Evolutionary conservation across 371 early-diverging fungal genomes (phyloP).

Genomic region (Caulochytrium protostelioides): DNA sequence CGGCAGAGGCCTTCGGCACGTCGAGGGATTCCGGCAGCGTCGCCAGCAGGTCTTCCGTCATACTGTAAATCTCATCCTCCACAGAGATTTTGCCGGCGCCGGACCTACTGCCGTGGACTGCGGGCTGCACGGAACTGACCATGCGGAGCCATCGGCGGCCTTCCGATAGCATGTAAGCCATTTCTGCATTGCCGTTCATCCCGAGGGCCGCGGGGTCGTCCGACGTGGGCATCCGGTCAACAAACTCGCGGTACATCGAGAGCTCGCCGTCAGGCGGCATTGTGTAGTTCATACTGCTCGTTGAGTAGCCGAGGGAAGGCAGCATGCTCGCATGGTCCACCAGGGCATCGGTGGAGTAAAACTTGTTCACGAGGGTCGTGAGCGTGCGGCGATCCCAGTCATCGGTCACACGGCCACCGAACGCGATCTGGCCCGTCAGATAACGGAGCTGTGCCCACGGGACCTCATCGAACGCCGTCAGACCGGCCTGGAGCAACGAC

Average conservation of each 20-base stretch:
- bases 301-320: slow-evolving; percentile 22
- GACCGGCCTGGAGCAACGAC: slow-evolving; percentile 20
- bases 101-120: too few species aligned
- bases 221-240: slow-evolving; percentile 23
- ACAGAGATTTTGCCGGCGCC: slow-evolving; percentile 17
- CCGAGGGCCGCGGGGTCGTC: slow-evolving; percentile 35
- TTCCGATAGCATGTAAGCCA: slow-evolving; percentile 32
- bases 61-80: too few species aligned
- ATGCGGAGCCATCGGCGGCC: slow-evolving; percentile 19
- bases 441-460: slow-evolving; percentile 30
- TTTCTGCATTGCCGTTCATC: slow-evolving; percentile 37
- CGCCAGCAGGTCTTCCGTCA: slow-evolving; percentile 12
- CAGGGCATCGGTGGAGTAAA: slow-evolving; percentile 20
- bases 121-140: slow-evolving; percentile 31
- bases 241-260: slow-evolving; percentile 13
- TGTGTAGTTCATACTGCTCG: too few species aligned
- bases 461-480: slow-evolving; percentile 16
- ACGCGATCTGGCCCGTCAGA: slow-evolving; percentile 30
- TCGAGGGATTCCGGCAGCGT: slow-evolving; percentile 13
- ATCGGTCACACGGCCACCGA: slow-evolving; percentile 36
- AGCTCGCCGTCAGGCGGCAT: slow-evolving; percentile 26
- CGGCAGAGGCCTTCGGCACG: slow-evolving; percentile 4
- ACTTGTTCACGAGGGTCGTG: slow-evolving; percentile 17
- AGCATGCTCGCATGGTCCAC: slow-evolving; percentile 22
- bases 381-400: slow-evolving; percentile 33